phyloP scores from a whole-genome alignment of 2,329 filamentous ascomycete genomes.

The Dothidotthia symphoricarpi region DNA sequence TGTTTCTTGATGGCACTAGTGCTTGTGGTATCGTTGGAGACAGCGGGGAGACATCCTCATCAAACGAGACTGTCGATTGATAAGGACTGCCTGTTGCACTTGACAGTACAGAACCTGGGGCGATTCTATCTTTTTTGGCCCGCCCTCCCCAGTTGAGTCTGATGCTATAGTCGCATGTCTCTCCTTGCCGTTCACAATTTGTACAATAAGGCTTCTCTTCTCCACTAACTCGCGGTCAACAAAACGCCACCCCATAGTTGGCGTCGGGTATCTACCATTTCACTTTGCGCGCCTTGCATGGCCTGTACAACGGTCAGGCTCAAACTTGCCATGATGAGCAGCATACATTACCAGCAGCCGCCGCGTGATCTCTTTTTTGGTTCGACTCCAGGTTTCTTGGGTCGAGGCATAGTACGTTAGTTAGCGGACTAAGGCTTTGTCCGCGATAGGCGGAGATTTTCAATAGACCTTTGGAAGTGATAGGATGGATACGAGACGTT shows the following conservation, averaged over 20 bases:
- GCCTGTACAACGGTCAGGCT: conserved; percentile 51
- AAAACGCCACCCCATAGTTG: background rate
- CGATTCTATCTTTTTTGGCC: conserved; percentile 57
- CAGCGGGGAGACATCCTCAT: conserved; percentile 21
- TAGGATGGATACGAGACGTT: too few relatives aligned
- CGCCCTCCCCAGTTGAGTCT: conserved; percentile 78
- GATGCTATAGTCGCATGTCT: conserved; percentile 77
- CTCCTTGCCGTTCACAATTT: conserved; percentile 70
- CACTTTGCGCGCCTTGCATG: conserved; percentile 74
- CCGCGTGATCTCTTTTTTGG: conserved; percentile 67
- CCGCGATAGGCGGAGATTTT: too few relatives aligned
- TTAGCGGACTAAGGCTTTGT: too few relatives aligned
- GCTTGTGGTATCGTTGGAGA: conserved; percentile 20
- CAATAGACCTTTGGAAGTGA: too few relatives aligned
- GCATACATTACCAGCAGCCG: conserved; percentile 60
- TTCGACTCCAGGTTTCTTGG: conserved; percentile 63
- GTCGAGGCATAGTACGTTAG: conserved; percentile 57
- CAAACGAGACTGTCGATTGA: conserved; percentile 30
- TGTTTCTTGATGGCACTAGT: conserved; percentile 9
- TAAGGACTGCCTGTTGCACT: conserved; percentile 32
- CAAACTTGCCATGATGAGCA: background rate
- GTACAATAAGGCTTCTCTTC: conserved; percentile 71
- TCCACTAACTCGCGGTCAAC: conserved; percentile 49
- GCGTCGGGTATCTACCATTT: conserved; percentile 59
- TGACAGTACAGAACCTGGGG: conserved; percentile 23